These are phyloP conservation scores for Logfia minima DNA, from an alignment of 129 eudicot species.

Conservation along the genomic window DNA sequence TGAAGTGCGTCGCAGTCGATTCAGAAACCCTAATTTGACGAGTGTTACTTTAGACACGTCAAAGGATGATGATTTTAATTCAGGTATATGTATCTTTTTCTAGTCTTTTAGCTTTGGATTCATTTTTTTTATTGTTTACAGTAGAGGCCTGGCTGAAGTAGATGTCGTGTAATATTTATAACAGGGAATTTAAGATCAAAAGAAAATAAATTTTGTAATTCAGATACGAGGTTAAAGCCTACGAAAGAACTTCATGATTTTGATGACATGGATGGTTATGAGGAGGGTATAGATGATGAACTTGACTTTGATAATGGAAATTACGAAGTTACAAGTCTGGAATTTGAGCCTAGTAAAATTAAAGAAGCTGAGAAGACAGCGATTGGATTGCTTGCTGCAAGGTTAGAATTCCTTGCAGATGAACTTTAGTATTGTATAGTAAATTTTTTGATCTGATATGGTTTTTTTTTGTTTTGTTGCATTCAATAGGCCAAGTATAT, in stretches of 20 bases:
- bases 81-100: constrained; percentile 35
- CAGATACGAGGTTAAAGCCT: constrained; percentile 16
- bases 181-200: constrained; percentile 27
- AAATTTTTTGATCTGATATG: background rate
- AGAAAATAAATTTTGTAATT: background rate
- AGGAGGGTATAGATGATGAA: constrained; percentile 38
- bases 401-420: constrained; percentile 44
- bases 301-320: constrained; percentile 23
- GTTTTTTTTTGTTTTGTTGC: constrained; percentile 7
- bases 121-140: background rate
- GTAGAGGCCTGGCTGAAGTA: constrained; percentile 1
- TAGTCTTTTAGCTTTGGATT: background rate
- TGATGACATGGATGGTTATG: constrained; percentile 42
- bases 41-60: constrained; percentile 19
- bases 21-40: background rate
- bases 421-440: background rate
- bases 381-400: constrained; percentile 50
- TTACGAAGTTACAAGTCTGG: constrained; percentile 11
- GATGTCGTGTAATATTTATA: background rate
- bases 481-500: constrained; percentile 1
- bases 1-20: background rate
- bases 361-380: constrained; percentile 53
- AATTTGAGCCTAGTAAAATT: constrained; percentile 31
- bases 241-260: constrained; percentile 23
- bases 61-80: background rate